These are phyloP conservation scores for Clarireedia sp. DNA, from an alignment of 2,329 filamentous ascomycete species.

Conservation along the genomic window DNA sequence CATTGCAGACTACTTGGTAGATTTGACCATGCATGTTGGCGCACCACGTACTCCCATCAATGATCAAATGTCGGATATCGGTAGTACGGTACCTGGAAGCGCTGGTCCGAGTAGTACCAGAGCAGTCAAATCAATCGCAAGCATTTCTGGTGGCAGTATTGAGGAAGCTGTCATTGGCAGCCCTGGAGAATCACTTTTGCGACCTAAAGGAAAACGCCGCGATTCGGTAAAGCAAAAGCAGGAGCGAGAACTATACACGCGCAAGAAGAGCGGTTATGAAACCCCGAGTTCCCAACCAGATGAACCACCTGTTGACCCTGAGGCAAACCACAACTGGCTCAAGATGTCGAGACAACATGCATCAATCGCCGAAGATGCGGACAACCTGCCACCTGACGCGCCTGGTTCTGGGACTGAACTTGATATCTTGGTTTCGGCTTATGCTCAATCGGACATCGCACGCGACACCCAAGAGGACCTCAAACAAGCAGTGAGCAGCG, in stretches of 20 bases:
- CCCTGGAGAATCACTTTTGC: slow-evolving; percentile 49
- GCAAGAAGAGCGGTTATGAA: slow-evolving; percentile 58
- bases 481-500: slow-evolving; percentile 54
- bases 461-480: slow-evolving; percentile 71
- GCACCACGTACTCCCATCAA: slow-evolving; percentile 45
- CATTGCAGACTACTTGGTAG: slow-evolving; percentile 95
- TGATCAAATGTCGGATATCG: slow-evolving; percentile 49
- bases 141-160: slow-evolving; percentile 67
- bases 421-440: slow-evolving; percentile 71
- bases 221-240: slow-evolving; percentile 80
- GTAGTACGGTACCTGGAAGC: slow-evolving; percentile 57
- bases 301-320: slow-evolving; percentile 36
- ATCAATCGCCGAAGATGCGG: slow-evolving; percentile 60
- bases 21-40: slow-evolving; percentile 93
- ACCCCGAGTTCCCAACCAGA: slow-evolving; percentile 60
- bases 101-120: slow-evolving; percentile 79
- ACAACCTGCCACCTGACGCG: slow-evolving; percentile 52
- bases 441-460: slow-evolving; percentile 70
- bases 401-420: slow-evolving; percentile 62
- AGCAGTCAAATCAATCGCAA: slow-evolving; percentile 84
- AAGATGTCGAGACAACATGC: slow-evolving; percentile 47
- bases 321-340: slow-evolving; percentile 50
- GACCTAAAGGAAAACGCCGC: slow-evolving; percentile 62
- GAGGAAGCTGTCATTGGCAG: slow-evolving; percentile 53
- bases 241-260: slow-evolving; percentile 82